Conservation (phyloP, 768 basidiomycete species). For the Pleurotus cornucopiae region DNA sequence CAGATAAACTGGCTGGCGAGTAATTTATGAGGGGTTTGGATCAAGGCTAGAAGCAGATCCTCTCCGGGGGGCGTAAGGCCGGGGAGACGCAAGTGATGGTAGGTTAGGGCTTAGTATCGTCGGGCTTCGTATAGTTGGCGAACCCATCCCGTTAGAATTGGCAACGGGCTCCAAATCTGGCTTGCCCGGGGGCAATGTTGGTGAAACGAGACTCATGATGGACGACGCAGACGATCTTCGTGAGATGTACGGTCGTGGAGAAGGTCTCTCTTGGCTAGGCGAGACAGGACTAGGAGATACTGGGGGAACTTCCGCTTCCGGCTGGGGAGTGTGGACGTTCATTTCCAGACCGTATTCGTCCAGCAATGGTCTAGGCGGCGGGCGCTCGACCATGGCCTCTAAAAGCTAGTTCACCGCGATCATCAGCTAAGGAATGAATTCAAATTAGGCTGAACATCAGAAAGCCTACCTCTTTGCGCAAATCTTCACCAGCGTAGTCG, state of each 20-base stretch:
- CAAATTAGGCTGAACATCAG: conserved; percentile 2
- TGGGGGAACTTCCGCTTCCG: conserved; percentile 14
- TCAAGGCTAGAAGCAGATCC: conserved; percentile 5
- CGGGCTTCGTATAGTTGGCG: conserved; percentile 11
- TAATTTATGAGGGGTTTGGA: background rate
- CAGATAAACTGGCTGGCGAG: no score
- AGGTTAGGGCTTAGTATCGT: conserved; percentile 6
- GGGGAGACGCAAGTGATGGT: conserved; percentile 3
- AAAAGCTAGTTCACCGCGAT: conserved; percentile 47
- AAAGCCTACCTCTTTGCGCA: conserved; percentile 66
- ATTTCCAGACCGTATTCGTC: conserved; percentile 55
- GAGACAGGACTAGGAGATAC: conserved; percentile 19
- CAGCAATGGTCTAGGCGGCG: conserved; percentile 67
- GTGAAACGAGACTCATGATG: conserved; percentile 35
- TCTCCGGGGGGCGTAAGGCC: conserved; percentile 2
- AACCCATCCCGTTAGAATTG: conserved; percentile 13
- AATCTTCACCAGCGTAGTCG: conserved; percentile 84
- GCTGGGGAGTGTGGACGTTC: conserved; percentile 9
- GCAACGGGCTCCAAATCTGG: conserved; percentile 12
- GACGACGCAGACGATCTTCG: conserved; percentile 49
- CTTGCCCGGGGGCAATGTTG: conserved; percentile 18
- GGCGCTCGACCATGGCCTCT: conserved; percentile 82
- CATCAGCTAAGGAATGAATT: background rate
- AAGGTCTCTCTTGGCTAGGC: conserved; percentile 33
- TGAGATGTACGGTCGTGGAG: conserved; percentile 57